These are phyloP conservation scores for Pseudogymnoascus sp. DNA, from an alignment of 2,329 filamentous ascomycete species.

Conservation along the genomic window DNA sequence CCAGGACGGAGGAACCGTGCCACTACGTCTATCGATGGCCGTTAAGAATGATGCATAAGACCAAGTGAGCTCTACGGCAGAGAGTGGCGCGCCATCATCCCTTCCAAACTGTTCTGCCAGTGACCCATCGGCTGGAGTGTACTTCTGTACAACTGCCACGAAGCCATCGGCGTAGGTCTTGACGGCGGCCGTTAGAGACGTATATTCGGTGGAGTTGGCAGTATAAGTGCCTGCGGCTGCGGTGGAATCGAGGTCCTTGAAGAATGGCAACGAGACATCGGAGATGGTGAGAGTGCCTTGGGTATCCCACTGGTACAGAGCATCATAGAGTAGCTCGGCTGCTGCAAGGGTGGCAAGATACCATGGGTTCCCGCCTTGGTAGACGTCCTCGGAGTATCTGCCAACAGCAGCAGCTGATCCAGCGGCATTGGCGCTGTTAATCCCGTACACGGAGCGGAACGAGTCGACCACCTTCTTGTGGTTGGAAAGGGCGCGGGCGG, in stretches of 20 bases:
- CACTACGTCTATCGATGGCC: slow-evolving; percentile 47
- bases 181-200: slow-evolving; percentile 36
- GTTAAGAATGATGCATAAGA: slow-evolving; percentile 66
- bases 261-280: slow-evolving; percentile 61
- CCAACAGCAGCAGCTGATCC: slow-evolving; percentile 57
- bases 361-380: slow-evolving; percentile 77
- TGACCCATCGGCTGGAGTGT: slow-evolving; percentile 53
- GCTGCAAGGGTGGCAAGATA: slow-evolving; percentile 69
- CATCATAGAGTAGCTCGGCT: slow-evolving; percentile 73
- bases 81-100: slow-evolving; percentile 46
- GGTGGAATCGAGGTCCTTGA: slow-evolving; percentile 58
- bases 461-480: slow-evolving; percentile 70
- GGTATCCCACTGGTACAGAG: slow-evolving; percentile 63
- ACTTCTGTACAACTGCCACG: slow-evolving; percentile 40
- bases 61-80: slow-evolving; percentile 66
- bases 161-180: slow-evolving; percentile 56
- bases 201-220: slow-evolving; percentile 25
- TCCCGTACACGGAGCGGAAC: slow-evolving; percentile 61
- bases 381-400: slow-evolving; percentile 64
- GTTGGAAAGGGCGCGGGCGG: slow-evolving; percentile 55
- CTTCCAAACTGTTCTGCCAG: slow-evolving; percentile 61
- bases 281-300: slow-evolving; percentile 58
- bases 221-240: slow-evolving; percentile 54
- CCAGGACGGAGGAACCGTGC: slow-evolving; percentile 52
- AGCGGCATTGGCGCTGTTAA: slow-evolving; percentile 59